Evolutionary conservation across 2,329 filamentous ascomycete genomes (phyloP).

Genomic region (Fusarium nanum): DNA sequence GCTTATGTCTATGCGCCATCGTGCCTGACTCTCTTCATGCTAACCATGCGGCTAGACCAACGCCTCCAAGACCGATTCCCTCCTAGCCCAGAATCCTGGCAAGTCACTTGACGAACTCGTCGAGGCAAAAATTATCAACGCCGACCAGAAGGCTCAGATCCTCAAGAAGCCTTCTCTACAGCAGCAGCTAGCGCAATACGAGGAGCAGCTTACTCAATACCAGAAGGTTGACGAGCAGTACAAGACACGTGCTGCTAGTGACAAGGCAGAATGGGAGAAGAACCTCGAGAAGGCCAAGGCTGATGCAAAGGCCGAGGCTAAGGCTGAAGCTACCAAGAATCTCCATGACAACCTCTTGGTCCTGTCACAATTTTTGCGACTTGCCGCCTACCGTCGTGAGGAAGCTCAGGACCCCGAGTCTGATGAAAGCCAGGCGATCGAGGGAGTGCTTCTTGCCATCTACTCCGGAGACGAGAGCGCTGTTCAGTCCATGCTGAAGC

Average conservation of each 20-base stretch:
- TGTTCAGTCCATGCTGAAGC: slow-evolving; percentile 79
- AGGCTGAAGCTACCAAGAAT: slow-evolving; percentile 63
- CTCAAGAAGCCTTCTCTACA: slow-evolving; percentile 81
- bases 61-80: slow-evolving; percentile 76
- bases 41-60: slow-evolving; percentile 63
- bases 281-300: slow-evolving; percentile 66
- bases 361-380: slow-evolving; percentile 82
- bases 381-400: slow-evolving; percentile 79
- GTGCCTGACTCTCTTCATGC: slow-evolving; percentile 23
- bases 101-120: slow-evolving; percentile 81
- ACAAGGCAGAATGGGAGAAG: slow-evolving; percentile 72
- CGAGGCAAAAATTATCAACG: slow-evolving; percentile 77
- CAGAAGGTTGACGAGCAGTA: slow-evolving; percentile 81
- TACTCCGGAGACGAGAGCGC: slow-evolving; percentile 82
- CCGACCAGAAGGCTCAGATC: slow-evolving; percentile 81
- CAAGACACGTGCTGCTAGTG: slow-evolving; percentile 67
- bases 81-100: slow-evolving; percentile 75
- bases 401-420: slow-evolving; percentile 72
- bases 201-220: slow-evolving; percentile 80
- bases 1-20: slow-evolving; percentile 20
- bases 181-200: slow-evolving; percentile 73
- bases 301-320: slow-evolving; percentile 63
- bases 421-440: slow-evolving; percentile 83
- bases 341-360: slow-evolving; percentile 74
- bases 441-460: slow-evolving; percentile 81